phyloP scores from a whole-genome alignment of 169 alveolate genomes.

The Toxoplasma gondii region DNA sequence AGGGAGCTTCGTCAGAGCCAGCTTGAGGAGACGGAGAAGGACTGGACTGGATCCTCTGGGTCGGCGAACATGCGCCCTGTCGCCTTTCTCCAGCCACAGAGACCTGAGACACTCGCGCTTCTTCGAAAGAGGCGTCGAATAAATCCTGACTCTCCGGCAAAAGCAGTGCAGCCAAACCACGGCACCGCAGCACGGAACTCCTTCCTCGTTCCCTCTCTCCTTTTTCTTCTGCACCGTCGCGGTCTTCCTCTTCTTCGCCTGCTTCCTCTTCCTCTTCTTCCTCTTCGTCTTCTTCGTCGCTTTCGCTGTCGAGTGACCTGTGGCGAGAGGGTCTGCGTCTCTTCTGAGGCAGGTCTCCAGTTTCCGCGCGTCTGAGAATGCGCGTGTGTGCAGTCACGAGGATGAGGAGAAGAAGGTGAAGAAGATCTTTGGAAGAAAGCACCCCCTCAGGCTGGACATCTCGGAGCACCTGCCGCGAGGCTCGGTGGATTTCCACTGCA shows the following conservation, averaged over 20 bases:
- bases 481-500: not conserved
- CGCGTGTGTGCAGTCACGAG: conserved; percentile 4
- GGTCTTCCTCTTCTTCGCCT: not conserved
- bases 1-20: not conserved
- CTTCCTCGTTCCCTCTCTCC: not conserved
- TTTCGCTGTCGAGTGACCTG: not conserved
- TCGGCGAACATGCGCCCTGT: not conserved
- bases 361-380: conserved; percentile 14
- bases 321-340: not conserved
- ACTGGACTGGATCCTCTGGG: not conserved
- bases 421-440: not conserved
- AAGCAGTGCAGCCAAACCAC: not conserved
- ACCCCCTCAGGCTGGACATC: not conserved
- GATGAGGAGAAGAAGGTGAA: not conserved
- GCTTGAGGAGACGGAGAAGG: not conserved
- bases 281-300: not conserved
- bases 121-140: not conserved
- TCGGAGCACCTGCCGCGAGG: not conserved
- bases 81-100: not conserved
- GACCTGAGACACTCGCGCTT: not conserved
- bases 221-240: not conserved
- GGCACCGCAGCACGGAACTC: not conserved
- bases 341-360: not conserved
- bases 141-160: not conserved
- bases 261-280: not conserved